These are phyloP conservation scores for Spathaspora gorwiae DNA, from an alignment of 805 yeast species.

Conservation along the genomic window DNA sequence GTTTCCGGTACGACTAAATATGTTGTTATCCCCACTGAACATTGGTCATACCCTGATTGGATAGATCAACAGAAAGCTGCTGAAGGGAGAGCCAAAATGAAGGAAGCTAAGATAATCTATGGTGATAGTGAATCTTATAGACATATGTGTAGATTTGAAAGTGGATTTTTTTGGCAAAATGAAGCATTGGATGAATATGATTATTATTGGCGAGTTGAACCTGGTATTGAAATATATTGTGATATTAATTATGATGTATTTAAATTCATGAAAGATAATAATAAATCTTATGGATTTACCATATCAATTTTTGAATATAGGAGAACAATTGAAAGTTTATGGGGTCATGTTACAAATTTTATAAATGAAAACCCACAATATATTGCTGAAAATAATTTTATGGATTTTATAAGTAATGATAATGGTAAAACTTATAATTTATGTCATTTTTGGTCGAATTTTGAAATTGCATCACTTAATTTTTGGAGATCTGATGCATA, in stretches of 20 bases:
- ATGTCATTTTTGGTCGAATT: conserved; percentile 91
- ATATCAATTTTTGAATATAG: conserved; percentile 77
- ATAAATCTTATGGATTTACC: conserved; percentile 83
- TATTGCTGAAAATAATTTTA: conserved; percentile 57
- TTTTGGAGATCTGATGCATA: conserved; percentile 77
- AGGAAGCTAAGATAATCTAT: conserved; percentile 55
- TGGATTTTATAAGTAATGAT: conserved; percentile 69
- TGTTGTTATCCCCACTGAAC: conserved; percentile 74
- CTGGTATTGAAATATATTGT: conserved; percentile 74
- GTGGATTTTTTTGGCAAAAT: conserved; percentile 85
- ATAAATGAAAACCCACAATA: conserved; percentile 55
- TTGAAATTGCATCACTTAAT: conserved; percentile 71
- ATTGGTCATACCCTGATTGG: conserved; percentile 85
- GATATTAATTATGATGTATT: conserved; percentile 87
- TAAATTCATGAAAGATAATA: conserved; percentile 66
- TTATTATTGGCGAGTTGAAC: conserved; percentile 95
- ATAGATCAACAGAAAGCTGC: conserved; percentile 74
- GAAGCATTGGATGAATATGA: conserved; percentile 68
- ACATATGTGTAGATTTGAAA: conserved; percentile 90
- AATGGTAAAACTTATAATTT: conserved; percentile 66
- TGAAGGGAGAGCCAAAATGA: conserved; percentile 51
- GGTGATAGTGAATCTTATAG: conserved; percentile 75
- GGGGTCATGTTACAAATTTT: conserved; percentile 72
- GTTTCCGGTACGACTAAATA: conserved; percentile 77
- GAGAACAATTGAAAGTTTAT: conserved; percentile 81